Evolutionary conservation across 2,329 filamentous ascomycete species (phyloP), one percentile per base, ranked within the genome.

Genomic region (Phialophora tarda): DNA sequence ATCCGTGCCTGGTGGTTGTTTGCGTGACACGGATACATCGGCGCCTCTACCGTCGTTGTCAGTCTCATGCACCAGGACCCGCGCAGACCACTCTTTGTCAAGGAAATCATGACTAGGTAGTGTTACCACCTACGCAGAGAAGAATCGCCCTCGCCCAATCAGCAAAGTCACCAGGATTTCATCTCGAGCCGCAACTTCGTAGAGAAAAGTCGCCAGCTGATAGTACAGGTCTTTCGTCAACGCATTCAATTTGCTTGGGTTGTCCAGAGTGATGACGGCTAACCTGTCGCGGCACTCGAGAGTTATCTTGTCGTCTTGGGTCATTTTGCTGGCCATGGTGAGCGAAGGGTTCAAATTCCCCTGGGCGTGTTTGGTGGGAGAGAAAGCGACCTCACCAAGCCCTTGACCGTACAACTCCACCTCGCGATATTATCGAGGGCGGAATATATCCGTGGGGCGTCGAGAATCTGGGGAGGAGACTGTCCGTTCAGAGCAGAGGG

Each of bases 161-260:
- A 98, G 75, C 10, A 97, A 83, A 2, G 94, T 98, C 73, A 96
- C 88, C 75, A 85, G 91, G 65, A 97, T 88, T 70, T 96, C 91
- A 67, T 93, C 87, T 69, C 88, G 88, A 6, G 82, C 83, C 14
- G 92, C 93, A 55, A 97, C 83, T 76, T 96, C 89, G 64, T 89
- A 85, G 76, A 98, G 80, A 57, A 86, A 83, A 71, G 86, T 83
- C 1, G 89, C 87, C 47, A 97, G 84, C 26, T 88, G 84, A 77
- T 90, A 96, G 82, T 97, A 97, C 53, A 88, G 84, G 67, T 86
- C 81, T 73, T 85, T 83, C 65, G 81, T 85, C 56, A 97, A 81
- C 26, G 94, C 92, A 78, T 95, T 95, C 77, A 97, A 91, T 81
- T 97, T 97, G 75, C 88, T 85, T 59, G 89, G 86, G 60, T 91